Percentiles rank a stretch among this genome's conserved stretches.
Conservation (phyloP, 495 filamentous ascomycete species). For the Evernia prunastri region DNA sequence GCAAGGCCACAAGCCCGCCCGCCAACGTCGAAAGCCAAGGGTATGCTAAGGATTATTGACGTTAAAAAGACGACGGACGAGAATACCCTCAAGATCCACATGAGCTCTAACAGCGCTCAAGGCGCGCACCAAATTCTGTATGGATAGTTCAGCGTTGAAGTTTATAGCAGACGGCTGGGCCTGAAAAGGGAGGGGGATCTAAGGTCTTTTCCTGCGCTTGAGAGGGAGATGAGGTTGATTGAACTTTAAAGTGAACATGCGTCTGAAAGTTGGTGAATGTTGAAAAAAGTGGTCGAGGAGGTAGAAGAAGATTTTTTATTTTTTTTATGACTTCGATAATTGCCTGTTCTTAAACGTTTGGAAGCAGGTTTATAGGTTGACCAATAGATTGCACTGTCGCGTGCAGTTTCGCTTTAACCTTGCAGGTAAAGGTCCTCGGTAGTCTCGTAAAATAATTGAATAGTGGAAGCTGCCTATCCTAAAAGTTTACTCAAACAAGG, state of each 20-base stretch:
- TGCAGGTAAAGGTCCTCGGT: neutral
- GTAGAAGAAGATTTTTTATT: neutral
- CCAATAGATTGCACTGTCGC: slow-evolving; percentile 1
- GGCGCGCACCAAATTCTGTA: slow-evolving; percentile 15
- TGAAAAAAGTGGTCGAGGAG: neutral
- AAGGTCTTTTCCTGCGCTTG: slow-evolving; percentile 14
- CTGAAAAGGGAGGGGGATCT: neutral
- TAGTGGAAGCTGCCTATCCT: neutral
- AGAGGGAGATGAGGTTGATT: slow-evolving; percentile 9
- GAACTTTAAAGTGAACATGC: slow-evolving; percentile 7
- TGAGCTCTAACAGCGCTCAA: slow-evolving; percentile 29
- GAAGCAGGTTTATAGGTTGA: neutral
- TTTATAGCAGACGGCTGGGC: neutral
- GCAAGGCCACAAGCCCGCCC: slow-evolving; percentile 88
- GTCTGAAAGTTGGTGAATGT: neutral
- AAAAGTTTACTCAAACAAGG: no score
- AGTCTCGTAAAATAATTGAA: no score
- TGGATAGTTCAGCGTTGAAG: neutral
- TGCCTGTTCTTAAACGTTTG: neutral
- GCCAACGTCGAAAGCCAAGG: slow-evolving; percentile 94
- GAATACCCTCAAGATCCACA: slow-evolving; percentile 68
- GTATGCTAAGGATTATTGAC: slow-evolving; percentile 76
- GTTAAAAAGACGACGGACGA: slow-evolving; percentile 75
- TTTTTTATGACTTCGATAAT: neutral
- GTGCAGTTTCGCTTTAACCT: neutral